These are phyloP conservation scores for Plasmodium gonderi DNA, from an alignment of 169 alveolate genomes.

Conservation along the genomic window DNA sequence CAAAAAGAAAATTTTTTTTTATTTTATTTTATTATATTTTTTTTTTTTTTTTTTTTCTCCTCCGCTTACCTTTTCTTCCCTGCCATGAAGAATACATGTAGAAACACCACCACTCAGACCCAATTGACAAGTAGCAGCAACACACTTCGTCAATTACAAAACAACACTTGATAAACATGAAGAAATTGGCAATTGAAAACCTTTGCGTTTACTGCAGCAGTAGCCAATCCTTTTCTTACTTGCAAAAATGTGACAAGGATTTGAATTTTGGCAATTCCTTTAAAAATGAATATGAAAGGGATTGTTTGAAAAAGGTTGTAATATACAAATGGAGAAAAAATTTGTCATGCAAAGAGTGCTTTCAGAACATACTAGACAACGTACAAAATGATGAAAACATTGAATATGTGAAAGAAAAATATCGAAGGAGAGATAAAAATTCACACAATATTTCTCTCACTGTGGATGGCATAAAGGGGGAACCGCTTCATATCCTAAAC, in stretches of 20 bases:
- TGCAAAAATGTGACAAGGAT: constrained; percentile 3
- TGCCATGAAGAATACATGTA: no score
- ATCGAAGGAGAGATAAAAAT: background rate
- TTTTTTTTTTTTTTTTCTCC: background rate
- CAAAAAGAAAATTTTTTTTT: no score
- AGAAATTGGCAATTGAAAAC: constrained; percentile 20
- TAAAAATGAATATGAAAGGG: constrained; percentile 40
- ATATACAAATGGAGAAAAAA: constrained; percentile 59
- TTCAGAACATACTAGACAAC: background rate
- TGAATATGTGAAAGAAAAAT: background rate
- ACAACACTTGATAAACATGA: background rate
- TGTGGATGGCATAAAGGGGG: background rate
- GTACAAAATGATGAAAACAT: background rate
- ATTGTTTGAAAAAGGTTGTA: background rate
- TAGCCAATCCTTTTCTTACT: constrained; percentile 29
- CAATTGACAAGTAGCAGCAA: background rate
- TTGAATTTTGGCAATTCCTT: background rate
- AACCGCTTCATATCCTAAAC: background rate
- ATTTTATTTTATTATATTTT: background rate
- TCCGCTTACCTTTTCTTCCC: no score
- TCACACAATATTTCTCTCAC: background rate
- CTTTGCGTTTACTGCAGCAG: constrained; percentile 42
- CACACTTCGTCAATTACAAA: background rate
- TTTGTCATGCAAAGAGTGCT: constrained; percentile 35
- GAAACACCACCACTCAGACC: no score